A percentile compares a stretch with the other conserved stretches of the same genome.
Evolutionary conservation across 2,329 filamentous ascomycete species (phyloP).

Genomic region (Pochonia chlamydosporia): DNA sequence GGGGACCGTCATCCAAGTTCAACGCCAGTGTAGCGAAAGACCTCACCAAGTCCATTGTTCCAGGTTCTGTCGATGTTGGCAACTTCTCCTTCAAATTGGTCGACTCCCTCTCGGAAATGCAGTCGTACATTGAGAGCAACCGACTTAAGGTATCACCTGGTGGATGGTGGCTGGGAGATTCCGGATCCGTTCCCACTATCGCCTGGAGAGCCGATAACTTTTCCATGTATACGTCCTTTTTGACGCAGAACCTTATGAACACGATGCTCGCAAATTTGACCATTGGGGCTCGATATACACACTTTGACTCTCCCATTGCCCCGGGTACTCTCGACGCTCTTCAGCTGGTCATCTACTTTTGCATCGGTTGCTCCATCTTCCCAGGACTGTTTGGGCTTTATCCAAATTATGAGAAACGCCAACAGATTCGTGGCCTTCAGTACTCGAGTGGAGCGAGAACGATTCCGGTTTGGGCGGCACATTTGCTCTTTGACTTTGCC

Average conservation of each 20-base stretch:
- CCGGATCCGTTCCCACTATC: slow-evolving; percentile 52
- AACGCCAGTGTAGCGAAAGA: slow-evolving; percentile 4
- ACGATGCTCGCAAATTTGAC: slow-evolving; percentile 56
- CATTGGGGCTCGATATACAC: slow-evolving; percentile 62
- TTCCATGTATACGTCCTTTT: slow-evolving; percentile 43
- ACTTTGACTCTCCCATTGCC: slow-evolving; percentile 63
- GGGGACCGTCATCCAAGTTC: slow-evolving; percentile 17
- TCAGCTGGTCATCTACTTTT: slow-evolving; percentile 77
- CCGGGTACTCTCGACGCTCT: slow-evolving; percentile 66
- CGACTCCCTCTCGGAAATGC: slow-evolving; percentile 59
- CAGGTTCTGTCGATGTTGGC: slow-evolving; percentile 8
- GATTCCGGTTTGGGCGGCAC: slow-evolving; percentile 78
- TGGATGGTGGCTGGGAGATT: slow-evolving; percentile 67
- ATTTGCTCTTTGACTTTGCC: slow-evolving; percentile 72
- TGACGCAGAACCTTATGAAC: slow-evolving; percentile 56
- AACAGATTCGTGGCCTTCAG: slow-evolving; percentile 76
- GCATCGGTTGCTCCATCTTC: slow-evolving; percentile 69
- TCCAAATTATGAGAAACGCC: slow-evolving; percentile 74
- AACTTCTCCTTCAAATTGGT: slow-evolving; percentile 12
- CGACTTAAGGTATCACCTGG: slow-evolving; percentile 66
- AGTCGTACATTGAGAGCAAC: slow-evolving; percentile 52
- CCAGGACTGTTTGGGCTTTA: slow-evolving; percentile 87
- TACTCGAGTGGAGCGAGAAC: slow-evolving; percentile 88
- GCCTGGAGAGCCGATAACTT: slow-evolving; percentile 60
- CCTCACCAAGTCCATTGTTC: slow-evolving; percentile 10